Percentiles rank a stretch among this genome's conserved stretches.
These are phyloP conservation scores for Papiliotrema fonsecae DNA, from an alignment of 1,284 basidiomycete species.

Conservation along the genomic window DNA sequence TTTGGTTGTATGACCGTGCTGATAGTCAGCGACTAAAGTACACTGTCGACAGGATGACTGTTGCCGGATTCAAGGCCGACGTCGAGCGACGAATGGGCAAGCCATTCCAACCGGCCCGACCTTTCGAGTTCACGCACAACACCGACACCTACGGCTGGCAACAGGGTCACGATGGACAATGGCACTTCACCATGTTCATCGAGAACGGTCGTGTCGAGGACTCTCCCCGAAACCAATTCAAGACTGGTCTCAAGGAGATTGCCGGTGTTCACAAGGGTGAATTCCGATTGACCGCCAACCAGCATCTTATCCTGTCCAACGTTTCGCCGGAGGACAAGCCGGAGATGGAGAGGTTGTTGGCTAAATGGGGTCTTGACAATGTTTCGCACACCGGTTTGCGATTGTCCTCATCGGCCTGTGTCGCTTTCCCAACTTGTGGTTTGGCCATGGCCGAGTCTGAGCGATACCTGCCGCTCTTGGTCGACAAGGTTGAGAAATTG, in stretches of 20 bases:
- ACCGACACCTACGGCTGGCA: constrained; percentile 93
- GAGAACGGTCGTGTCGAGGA: constrained; percentile 97
- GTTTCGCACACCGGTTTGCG: constrained; percentile 74
- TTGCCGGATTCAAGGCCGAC: constrained; percentile 78
- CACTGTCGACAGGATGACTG: constrained; percentile 91
- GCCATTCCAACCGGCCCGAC: constrained; percentile 64
- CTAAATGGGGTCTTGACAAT: constrained; percentile 88
- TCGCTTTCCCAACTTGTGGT: constrained; percentile 95
- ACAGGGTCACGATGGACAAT: constrained; percentile 77
- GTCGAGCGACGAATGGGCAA: constrained; percentile 88
- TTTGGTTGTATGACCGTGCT: background rate
- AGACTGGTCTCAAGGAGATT: constrained; percentile 86
- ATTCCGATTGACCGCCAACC: constrained; percentile 91
- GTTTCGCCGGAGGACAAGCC: constrained; percentile 68
- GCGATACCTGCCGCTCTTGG: constrained; percentile 83
- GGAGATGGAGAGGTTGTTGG: constrained; percentile 71
- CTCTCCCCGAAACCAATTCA: constrained; percentile 84
- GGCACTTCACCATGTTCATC: constrained; percentile 92
- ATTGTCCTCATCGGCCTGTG: constrained; percentile 86
- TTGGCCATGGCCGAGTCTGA: constrained; percentile 95
- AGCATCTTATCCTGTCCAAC: constrained; percentile 87
- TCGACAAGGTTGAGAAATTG: constrained; percentile 93
- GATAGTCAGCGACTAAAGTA: constrained; percentile 71
- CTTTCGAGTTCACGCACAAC: constrained; percentile 82
- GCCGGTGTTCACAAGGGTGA: constrained; percentile 89